Evolutionary conservation across 805 yeast species (phyloP), one percentile per base, ranked within the genome.

Genomic region (Candida ulmi): DNA sequence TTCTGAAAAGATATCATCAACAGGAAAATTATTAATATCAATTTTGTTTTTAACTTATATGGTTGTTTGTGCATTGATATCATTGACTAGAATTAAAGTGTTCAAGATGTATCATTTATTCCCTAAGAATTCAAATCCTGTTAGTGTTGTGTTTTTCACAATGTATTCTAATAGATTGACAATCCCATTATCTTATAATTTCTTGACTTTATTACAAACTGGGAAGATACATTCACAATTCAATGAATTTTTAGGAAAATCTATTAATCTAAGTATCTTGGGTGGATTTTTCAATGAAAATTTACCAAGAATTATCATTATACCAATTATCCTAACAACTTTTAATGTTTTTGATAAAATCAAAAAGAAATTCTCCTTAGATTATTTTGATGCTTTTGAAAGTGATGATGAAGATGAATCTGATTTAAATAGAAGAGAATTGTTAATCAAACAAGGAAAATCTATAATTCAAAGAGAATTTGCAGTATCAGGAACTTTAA

Each of bases 121-220:
- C 12, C 78, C 81, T 16, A 72, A 71, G 45, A 72, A 78, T 38
- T 80, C 91, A 0, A 91, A 83, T 54, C 82, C 86, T 0, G 83
- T 85, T 0, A 78, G 87, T 13, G 72, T 83, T 17, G 70, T 86
- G 26, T 87, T 86, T 55, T 87, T 84, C 57, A 78, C 88, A 17
- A 82, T 84, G 51, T 86, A 87, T 51, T 79, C 86, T 16, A 83
- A 90, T 37, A 77, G 95, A 46, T 65, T 87, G 55, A 84, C 95
- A 0, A 80, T 87, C 11, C 95, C 95, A 11, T 66, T 87, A 45
- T 78, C 86, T 19, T 87, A 83, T 62, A 87, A 87, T 60, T 87
- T 83, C 55, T 59, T 86, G 41, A 83, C 84, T 37, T 65, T 87
- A 39, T 71, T 82, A 42, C 50, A 53, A 37, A 39, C 43, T 0